These are phyloP conservation scores for Colletotrichum gigasporum DNA, from an alignment of 2,329 filamentous ascomycete genomes.

Conservation along the genomic window DNA sequence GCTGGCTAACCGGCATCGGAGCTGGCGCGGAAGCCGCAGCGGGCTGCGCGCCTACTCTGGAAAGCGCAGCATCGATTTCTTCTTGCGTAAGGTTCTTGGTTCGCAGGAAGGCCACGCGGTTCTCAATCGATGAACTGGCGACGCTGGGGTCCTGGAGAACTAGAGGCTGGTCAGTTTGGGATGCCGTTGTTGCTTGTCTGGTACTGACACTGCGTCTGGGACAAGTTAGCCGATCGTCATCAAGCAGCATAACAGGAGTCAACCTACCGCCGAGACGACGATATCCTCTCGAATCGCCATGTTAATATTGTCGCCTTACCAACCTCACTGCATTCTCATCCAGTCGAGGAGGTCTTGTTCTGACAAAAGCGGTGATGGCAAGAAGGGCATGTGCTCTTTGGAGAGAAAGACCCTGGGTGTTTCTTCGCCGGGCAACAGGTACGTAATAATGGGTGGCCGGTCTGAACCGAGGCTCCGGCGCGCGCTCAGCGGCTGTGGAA, in stretches of 20 bases:
- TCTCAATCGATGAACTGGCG: constrained; percentile 88
- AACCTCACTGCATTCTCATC: constrained; percentile 10
- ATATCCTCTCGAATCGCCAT: constrained; percentile 96
- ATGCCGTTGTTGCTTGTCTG: background rate
- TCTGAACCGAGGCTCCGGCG: background rate
- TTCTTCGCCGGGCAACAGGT: background rate
- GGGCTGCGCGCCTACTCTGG: constrained; percentile 73
- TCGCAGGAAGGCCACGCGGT: constrained; percentile 89
- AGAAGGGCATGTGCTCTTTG: background rate
- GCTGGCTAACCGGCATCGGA: constrained; percentile 52
- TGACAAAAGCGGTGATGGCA: background rate
- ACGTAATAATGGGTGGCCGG: constrained; percentile 35
- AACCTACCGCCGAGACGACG: constrained; percentile 79
- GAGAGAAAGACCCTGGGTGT: background rate
- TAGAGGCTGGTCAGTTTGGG: constrained; percentile 43
- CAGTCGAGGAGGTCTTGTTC: background rate
- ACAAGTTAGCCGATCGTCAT: constrained; percentile 12
- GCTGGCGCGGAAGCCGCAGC: constrained; percentile 48
- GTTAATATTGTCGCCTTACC: constrained; percentile 34
- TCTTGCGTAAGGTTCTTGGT: constrained; percentile 98
- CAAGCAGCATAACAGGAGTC: background rate
- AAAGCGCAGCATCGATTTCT: constrained; percentile 87
- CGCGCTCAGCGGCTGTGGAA: constrained; percentile 15
- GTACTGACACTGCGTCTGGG: constrained; percentile 53
- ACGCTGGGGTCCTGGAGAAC: constrained; percentile 96